Evolutionary conservation across 768 basidiomycete species (phyloP), one percentile per base, ranked within the genome.

Genomic region (Boletus pseudopeckii): DNA sequence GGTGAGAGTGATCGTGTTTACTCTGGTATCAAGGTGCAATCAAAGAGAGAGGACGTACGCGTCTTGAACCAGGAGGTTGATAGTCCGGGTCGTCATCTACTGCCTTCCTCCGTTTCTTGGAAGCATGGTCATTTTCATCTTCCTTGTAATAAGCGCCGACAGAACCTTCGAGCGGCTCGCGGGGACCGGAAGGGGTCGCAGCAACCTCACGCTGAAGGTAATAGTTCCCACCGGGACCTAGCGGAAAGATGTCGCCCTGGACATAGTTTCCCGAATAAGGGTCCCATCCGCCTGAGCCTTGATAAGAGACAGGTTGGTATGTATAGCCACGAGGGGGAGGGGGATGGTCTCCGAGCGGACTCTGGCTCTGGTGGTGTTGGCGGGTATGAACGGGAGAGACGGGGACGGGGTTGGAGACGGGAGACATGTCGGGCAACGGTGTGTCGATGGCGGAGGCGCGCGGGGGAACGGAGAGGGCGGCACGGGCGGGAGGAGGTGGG

Each of bases 1-100:
- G 30, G 45, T 7, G 17, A 45, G 32, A 28, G 44, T 5, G 33
- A 54, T 15, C 22, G 38, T 24, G 57, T 32, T 56, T 28, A 46
- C 14, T 37, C 26, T 46, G 20, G 22, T 36, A 42, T 40, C 40
- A 24, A 39, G 33, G 32, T 17, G 28, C 5, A 49, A 54, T 41
- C 37, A 36, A 47, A 54, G 26, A 24, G 17, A 39, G 45, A 32
- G 53, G 40, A 78, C 85, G 67, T 73, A 88, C 86, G 63, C 85
- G 83, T 73, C 57, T 77, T 62, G 40, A 71, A 48, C 14, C 65
- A 2, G 74, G 77, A 57, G 81, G 76, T 24, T 76, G 75, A 64
- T 84, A 81, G 61, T 83, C 82, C 5, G 75, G 71, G 60, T 87
- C 85, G 45, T 80, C 77, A 14, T 71, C 61, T 18, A 63, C 65